These are phyloP conservation scores for Lepiota brunneoincarnata DNA, from an alignment of 768 basidiomycete species.

Conservation along the genomic window DNA sequence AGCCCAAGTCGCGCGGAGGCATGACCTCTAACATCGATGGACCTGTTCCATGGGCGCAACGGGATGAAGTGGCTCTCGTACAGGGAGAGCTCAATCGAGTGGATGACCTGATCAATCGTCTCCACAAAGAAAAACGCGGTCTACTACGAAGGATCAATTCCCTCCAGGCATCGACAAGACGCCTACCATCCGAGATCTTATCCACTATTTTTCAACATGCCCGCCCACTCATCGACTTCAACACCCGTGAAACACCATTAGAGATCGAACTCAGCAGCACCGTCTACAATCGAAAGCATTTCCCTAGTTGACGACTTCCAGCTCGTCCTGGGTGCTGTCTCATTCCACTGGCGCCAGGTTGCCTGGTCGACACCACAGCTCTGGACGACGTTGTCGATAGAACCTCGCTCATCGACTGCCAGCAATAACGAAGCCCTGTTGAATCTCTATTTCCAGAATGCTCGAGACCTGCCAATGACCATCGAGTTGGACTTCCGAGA, in stretches of 20 bases:
- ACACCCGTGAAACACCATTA: neutral
- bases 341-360: neutral
- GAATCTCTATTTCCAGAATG: neutral
- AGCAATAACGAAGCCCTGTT: neutral
- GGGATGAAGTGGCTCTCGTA: neutral
- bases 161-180: neutral
- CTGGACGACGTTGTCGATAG: neutral
- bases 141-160: neutral
- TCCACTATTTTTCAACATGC: constrained; percentile 2
- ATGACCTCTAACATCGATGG: no score
- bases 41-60: no score
- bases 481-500: neutral
- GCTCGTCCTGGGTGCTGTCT: neutral
- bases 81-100: neutral
- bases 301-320: neutral
- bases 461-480: neutral
- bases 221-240: neutral
- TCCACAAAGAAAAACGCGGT: neutral
- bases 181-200: constrained; percentile 4
- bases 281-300: neutral
- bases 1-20: no score
- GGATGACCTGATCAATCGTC: neutral
- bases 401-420: neutral
- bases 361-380: constrained; percentile 8
- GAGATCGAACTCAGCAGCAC: neutral